Evolutionary conservation across 2,329 filamentous ascomycete genomes (phyloP).

Genomic region (Orbilia javanica): DNA sequence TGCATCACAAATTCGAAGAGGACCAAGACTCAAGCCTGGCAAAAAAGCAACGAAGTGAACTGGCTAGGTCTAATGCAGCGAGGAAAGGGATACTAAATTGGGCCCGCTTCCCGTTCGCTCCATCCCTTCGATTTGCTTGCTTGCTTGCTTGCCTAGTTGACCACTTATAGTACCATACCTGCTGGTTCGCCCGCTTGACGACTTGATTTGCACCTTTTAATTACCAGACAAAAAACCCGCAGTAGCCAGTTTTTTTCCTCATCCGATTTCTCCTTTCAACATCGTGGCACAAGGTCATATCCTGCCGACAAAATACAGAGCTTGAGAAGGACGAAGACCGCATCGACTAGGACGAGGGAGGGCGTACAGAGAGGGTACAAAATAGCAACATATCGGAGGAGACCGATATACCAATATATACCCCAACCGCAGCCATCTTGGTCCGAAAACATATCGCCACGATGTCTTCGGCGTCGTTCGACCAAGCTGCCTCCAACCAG

Average conservation of each 20-base stretch:
- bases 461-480: slow-evolving; percentile 27
- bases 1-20: slow-evolving; percentile 42
- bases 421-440: background rate
- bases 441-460: background rate
- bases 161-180: background rate
- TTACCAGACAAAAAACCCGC: slow-evolving; percentile 20
- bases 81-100: slow-evolving; percentile 46
- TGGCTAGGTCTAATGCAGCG: slow-evolving; percentile 10
- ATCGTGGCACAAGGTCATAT: slow-evolving; percentile 31
- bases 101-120: slow-evolving; percentile 11
- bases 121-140: slow-evolving; percentile 13
- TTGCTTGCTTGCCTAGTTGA: background rate
- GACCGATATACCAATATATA: background rate
- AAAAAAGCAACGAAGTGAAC: background rate
- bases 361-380: background rate
- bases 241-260: slow-evolving; percentile 11
- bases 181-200: background rate
- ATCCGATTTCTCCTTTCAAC: slow-evolving; percentile 2
- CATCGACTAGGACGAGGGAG: slow-evolving; percentile 51
- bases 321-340: background rate
- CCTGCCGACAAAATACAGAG: background rate
- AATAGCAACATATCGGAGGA: slow-evolving; percentile 3
- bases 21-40: background rate
- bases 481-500: slow-evolving; percentile 14
- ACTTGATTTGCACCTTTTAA: background rate